Evolutionary conservation across 2,329 filamentous ascomycete species (phyloP).

Genomic region (Claviceps sp.): DNA sequence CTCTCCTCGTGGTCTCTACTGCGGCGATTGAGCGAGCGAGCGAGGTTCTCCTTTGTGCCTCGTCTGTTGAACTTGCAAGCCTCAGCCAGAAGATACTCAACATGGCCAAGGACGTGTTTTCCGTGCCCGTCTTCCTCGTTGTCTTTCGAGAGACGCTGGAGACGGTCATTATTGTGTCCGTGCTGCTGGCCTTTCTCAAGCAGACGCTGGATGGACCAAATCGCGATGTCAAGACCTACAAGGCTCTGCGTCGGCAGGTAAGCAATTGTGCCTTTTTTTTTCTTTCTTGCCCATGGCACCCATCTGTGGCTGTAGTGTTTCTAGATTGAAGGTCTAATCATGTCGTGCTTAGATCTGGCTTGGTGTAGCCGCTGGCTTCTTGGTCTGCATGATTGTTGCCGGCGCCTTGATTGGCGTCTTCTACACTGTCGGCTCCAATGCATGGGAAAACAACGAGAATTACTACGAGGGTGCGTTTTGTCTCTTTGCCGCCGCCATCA

Average conservation of each 20-base stretch:
- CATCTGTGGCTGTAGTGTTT: too few relatives aligned
- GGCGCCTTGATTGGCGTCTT: constrained; percentile 59
- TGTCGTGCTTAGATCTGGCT: constrained; percentile 36
- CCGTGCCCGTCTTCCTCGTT: constrained; percentile 78
- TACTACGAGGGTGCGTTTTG: constrained; percentile 73
- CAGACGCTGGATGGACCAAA: constrained; percentile 57
- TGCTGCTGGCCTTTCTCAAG: constrained; percentile 76
- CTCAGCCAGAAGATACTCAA: constrained; percentile 4
- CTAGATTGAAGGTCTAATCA: too few relatives aligned
- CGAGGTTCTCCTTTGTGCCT: neutral
- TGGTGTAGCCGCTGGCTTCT: constrained; percentile 47
- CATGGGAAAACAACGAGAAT: constrained; percentile 55
- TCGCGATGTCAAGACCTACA: constrained; percentile 49
- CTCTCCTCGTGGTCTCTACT: neutral
- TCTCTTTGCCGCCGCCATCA: constrained; percentile 64
- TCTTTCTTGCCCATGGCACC: neutral
- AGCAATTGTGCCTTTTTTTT: neutral
- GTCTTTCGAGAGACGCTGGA: constrained; percentile 78
- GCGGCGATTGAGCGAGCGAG: neutral
- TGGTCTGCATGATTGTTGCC: constrained; percentile 53
- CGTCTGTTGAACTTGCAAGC: too few relatives aligned
- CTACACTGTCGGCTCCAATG: constrained; percentile 51
- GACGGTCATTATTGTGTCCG: constrained; percentile 71
- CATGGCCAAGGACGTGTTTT: constrained; percentile 58
- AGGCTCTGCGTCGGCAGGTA: constrained; percentile 53